phyloP scores from a whole-genome alignment of 768 basidiomycete species.

The Cytidiella melzeri region DNA sequence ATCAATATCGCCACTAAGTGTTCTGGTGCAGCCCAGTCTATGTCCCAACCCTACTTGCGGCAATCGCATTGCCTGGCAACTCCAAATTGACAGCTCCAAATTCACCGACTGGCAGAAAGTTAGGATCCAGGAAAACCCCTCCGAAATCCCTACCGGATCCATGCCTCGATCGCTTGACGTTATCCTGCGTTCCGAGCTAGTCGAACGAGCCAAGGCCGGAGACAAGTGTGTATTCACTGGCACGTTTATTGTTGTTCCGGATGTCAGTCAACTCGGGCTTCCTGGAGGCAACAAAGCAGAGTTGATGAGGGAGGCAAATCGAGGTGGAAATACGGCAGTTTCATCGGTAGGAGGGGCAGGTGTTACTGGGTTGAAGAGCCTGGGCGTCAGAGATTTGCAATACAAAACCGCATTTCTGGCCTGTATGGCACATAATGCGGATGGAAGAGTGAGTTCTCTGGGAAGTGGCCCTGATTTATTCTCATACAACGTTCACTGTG shows the following conservation, averaged over 20 bases:
- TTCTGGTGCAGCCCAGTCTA: slow-evolving; percentile 61
- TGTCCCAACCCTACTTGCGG: slow-evolving; percentile 95
- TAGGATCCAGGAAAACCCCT: slow-evolving; percentile 96
- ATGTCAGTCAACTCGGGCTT: slow-evolving; percentile 91
- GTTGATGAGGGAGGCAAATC: slow-evolving; percentile 80
- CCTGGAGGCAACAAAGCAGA: slow-evolving; percentile 92
- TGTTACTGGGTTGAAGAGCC: slow-evolving; percentile 88
- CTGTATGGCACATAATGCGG: slow-evolving; percentile 93
- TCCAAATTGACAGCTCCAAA: slow-evolving; percentile 92
- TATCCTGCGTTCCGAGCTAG: slow-evolving; percentile 89
- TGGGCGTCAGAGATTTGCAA: slow-evolving; percentile 92
- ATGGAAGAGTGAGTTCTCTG: slow-evolving; percentile 81
- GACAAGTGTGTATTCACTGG: slow-evolving; percentile 99
- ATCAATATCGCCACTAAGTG: background rate
- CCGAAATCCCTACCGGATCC: slow-evolving; percentile 96
- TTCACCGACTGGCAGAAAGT: slow-evolving; percentile 99
- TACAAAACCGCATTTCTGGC: slow-evolving; percentile 99
- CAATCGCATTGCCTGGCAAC: slow-evolving; percentile 85
- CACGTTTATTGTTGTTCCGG: slow-evolving; percentile 96
- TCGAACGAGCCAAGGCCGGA: slow-evolving; percentile 98
- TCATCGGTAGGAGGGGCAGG: slow-evolving; percentile 70
- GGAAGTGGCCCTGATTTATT: too few relatives aligned
- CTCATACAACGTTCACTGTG: too few relatives aligned
- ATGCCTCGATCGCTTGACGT: slow-evolving; percentile 98
- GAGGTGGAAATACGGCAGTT: slow-evolving; percentile 51